phyloP scores from a whole-genome alignment of 2,329 filamentous ascomycete genomes.

The Cladophialophora bantiana region DNA sequence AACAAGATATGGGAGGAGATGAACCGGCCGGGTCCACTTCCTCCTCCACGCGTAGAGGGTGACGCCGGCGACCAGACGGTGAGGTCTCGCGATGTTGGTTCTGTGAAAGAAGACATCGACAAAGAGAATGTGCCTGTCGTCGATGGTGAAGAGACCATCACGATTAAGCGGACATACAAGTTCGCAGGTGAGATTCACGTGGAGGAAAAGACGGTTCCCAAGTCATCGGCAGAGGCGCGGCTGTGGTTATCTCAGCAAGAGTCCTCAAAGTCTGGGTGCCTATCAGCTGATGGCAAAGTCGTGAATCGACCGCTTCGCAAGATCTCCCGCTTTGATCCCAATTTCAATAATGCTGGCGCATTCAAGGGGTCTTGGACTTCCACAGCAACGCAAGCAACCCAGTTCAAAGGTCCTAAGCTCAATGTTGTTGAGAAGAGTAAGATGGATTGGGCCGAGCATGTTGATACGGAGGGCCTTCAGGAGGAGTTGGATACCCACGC shows the following conservation, averaged over 20 bases:
- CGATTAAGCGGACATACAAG: conserved; percentile 64
- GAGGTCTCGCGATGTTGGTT: conserved; percentile 5
- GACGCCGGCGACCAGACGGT: conserved; percentile 28
- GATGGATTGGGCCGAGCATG: conserved; percentile 70
- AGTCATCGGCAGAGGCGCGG: conserved; percentile 62
- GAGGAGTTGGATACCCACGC: conserved; percentile 68
- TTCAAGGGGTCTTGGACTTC: conserved; percentile 44
- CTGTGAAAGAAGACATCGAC: conserved; percentile 32
- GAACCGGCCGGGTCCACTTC: conserved; percentile 47
- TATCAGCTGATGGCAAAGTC: conserved; percentile 37
- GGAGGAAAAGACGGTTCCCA: conserved; percentile 61
- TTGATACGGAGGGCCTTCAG: conserved; percentile 66
- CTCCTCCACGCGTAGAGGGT: conserved; percentile 27
- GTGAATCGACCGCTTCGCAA: conserved; percentile 51
- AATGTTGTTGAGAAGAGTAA: conserved; percentile 72
- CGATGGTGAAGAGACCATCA: conserved; percentile 55
- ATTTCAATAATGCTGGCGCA: conserved; percentile 43
- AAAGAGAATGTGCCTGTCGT: conserved; percentile 38
- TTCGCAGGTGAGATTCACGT: conserved; percentile 64
- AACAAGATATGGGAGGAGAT: conserved; percentile 62
- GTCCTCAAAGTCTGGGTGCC: conserved; percentile 42
- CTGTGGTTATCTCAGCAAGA: conserved; percentile 58
- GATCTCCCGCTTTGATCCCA: conserved; percentile 56
- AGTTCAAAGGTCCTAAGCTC: conserved; percentile 63
- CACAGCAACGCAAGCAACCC: conserved; percentile 40